Base-by-base conservation (phyloP, 352 stramenopile genomes). In the Phytophthora pluvialis region DNA sequence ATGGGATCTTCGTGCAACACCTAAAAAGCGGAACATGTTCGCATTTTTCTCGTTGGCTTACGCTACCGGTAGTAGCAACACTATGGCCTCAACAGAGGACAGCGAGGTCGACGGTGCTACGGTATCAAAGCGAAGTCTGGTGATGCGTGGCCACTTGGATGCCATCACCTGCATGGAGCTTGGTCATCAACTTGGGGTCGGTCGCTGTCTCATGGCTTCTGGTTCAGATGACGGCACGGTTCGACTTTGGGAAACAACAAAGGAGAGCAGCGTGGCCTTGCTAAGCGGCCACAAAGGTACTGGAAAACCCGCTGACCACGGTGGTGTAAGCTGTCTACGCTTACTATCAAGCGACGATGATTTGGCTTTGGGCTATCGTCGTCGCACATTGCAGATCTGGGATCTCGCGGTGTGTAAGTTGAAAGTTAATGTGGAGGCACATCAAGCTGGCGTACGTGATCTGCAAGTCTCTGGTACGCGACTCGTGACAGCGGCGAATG, bases 121-220 rank as follows among this genome's bases (percentile, higher is more conserved):
- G n/a, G 78, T 92, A 33, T 89, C 83, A 5, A 84, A 82, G 29
- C 80, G 77, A 35, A 86, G 83, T 46, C 33, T 89, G 10, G 77
- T 91, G 10, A 77, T 92, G 66, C 76, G 76, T 33, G 86, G 86
- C 4, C 86, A 95, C 58, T 77, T 80, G 7, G 77, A 50, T 35
- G 66, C 83, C 11, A 70, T 95, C 36, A 86, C 77, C 1, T 91
- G 81, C 36, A 66, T 93, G 55, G 86, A 95, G 31, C 77, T 95
- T 28, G 84, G 83, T 4, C 78, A 79, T n/a, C 81, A 92, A 55
- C 73, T 94, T 15, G 76, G 78, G 3, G 78, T 73, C 1, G 74
- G 78, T 36, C 84, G 83, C 15, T 71, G 74, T 48, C 66, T 91
- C 25, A 72, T 93, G 6, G 83, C 71, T 6, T 93, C 86, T 9